Conservation (phyloP, 2,329 filamentous ascomycete genomes). For the Onygenales sp. region DNA sequence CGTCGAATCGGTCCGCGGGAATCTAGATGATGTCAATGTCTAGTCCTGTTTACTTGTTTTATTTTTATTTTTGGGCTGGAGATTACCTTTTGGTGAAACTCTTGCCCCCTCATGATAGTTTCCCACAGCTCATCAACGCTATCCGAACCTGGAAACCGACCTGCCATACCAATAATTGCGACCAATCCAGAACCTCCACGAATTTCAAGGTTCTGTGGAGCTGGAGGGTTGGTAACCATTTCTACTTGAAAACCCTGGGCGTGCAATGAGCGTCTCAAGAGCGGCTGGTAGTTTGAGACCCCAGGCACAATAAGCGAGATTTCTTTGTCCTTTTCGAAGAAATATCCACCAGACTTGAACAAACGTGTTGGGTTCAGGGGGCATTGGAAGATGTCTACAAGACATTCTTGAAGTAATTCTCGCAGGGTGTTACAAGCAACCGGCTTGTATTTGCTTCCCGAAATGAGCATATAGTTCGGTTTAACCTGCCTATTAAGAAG, state of each 20-base stretch:
- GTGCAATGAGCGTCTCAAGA: neutral
- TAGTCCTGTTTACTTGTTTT: constrained; percentile 62
- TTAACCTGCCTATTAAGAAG: neutral
- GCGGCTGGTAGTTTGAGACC: neutral
- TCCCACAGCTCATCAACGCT: neutral
- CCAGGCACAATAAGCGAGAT: neutral
- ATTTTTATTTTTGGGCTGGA: constrained; percentile 59
- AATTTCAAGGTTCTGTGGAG: neutral
- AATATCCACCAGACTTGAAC: constrained; percentile 3
- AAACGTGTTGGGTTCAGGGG: constrained; percentile 18
- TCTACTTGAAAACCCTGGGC: constrained; percentile 51
- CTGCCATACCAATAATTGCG: neutral
- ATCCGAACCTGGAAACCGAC: neutral
- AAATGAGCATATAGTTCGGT: neutral
- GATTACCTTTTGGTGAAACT: constrained; percentile 50
- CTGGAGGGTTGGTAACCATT: constrained; percentile 22
- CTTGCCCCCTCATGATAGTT: neutral
- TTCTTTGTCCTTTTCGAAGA: neutral
- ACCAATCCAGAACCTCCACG: neutral
- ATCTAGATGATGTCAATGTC: constrained; percentile 69
- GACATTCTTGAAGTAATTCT: constrained; percentile 14
- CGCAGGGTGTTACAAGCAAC: constrained; percentile 12
- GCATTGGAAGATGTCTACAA: constrained; percentile 17
- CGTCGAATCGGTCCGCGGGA: constrained; percentile 63
- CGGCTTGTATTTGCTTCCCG: constrained; percentile 7